Conservation (phyloP, 2,329 filamentous ascomycete genomes). For the Fusarium pininemorale region DNA sequence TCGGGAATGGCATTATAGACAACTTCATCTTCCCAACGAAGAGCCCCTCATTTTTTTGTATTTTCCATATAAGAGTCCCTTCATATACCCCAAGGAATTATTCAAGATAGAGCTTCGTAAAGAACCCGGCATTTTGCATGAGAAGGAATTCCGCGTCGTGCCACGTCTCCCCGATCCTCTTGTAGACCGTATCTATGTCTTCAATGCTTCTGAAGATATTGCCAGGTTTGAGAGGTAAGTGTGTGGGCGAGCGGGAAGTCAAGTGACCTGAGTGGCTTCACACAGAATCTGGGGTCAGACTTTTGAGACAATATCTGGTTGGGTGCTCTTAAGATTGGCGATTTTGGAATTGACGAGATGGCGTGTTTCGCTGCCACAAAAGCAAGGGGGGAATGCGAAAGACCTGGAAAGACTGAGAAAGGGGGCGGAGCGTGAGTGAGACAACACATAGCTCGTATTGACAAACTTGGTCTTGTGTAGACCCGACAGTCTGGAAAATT, state of each 20-base stretch:
- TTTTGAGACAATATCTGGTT: slow-evolving; percentile 28
- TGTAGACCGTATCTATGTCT: background rate
- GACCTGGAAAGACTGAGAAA: slow-evolving; percentile 23
- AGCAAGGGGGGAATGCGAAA: slow-evolving; percentile 18
- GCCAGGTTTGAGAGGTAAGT: background rate
- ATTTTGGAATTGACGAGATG: slow-evolving; percentile 16
- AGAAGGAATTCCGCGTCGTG: background rate
- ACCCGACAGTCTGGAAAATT: slow-evolving; percentile 51
- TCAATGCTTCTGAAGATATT: background rate
- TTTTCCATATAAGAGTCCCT: slow-evolving; percentile 25
- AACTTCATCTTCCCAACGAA: slow-evolving; percentile 48
- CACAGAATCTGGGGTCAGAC: slow-evolving; percentile 20
- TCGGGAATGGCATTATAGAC: slow-evolving; percentile 41
- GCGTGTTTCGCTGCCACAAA: slow-evolving; percentile 22
- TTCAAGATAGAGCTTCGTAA: slow-evolving; percentile 21
- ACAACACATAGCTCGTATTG: slow-evolving; percentile 38
- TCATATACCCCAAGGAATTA: slow-evolving; percentile 38
- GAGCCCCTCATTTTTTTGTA: slow-evolving; percentile 38
- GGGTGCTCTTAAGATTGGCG: slow-evolving; percentile 36
- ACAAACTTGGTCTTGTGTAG: slow-evolving; percentile 38
- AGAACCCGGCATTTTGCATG: background rate
- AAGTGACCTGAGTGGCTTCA: slow-evolving; percentile 36
- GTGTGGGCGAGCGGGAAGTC: slow-evolving; percentile 26
- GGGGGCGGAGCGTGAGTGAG: slow-evolving; percentile 28
- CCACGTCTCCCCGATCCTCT: background rate